Base-by-base conservation (phyloP, 768 basidiomycete genomes). In the Boletellus emodensis region DNA sequence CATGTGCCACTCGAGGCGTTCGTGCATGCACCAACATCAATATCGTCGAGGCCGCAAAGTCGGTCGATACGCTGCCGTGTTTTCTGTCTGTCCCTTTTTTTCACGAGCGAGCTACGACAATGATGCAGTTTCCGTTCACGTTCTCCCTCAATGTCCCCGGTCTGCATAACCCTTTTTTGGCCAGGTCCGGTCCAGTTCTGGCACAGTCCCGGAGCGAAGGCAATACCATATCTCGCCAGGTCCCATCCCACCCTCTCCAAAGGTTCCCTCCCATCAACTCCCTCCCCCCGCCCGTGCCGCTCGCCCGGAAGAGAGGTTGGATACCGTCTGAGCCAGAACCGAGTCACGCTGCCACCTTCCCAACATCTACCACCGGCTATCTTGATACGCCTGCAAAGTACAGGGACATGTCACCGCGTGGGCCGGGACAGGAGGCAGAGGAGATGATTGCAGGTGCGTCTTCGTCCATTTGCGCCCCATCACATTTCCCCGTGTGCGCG, bases 261-360 rank as follows among this genome's bases (percentile, higher is more conserved):
- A 52, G 44, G 36, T 60, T 63, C 5, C 51, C 51, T 12, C 56
- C 52, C 3, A 17, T 46, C 10, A 55, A 49, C 8, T 34, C 57
- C 1, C 56, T 62, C 61, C 64, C 75, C 26, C 66, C 74, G 5
- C 68, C 76, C 17, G 61, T 72, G 17, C 62, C 69, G 15, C 59
- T 75, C 36, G 74, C 78, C 4, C 72, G 79, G 45, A 87, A 87
- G 66, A 72, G 88, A 63, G 85, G 84, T 28, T 90, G 88, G 88
- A 80, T 82, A 36, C 87, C 88, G 4, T 73, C 79, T 1, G 74
- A 72, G 48, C 72, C 79, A 38, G 82, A 80, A 54, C 77, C 77
- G 10, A 82, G 78, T 61, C 72, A 61, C 60, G 79, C 81, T 6
- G 66, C 75, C 42, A 71, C 80, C 41, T 80, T 75, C 4, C 66